Evolutionary conservation across 179 eudicot species (phyloP), one percentile per base, ranked within the genome.

Genomic region (Beta lomatogona): DNA sequence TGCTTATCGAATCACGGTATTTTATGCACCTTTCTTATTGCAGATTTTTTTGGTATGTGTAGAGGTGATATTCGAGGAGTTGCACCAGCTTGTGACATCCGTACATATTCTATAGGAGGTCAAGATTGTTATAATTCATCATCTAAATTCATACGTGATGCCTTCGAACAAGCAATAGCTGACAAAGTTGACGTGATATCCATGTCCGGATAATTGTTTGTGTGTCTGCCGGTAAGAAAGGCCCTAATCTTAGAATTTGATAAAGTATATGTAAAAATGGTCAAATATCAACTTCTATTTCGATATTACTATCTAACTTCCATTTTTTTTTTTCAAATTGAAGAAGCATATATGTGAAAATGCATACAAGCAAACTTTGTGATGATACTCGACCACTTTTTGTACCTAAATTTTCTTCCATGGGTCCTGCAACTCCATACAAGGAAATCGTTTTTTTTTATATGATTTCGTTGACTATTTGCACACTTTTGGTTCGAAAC

Each of bases 161-260:
- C 69, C 0, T 19, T 65, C n/a, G 12, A 21, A 65, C 14, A 6
- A 65, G 69, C 69, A 16, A 65, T 65, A 18, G 22, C 22, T 18
- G 69, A 65, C n/a, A 65, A 65, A 25, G 69, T 65, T 22, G 5
- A 65, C n/a, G 44, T 65, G n/a, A 65, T 65, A 9, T 65, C 69
- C 5, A 65, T 65, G 69, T 65, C 69, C 0, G 69, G n/a, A 65
- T 65, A 22, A 7, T 65, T 16, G 69, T 28, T 6, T 65, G 69
- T 13, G 36, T 65, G n/a, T 25, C 69, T 22, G 69, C 44, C 13
- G 69, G 69, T 21, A 65, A 65, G 44, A 25, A 65, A 65, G 69
- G 44, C n/a, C 69, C 69, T 65, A 12, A 65, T 1, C n/a, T 21
- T 46, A 46, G 8, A 7, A 46, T 46, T 46, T 46, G 50, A 46